Percentiles rank a stretch among this genome's conserved stretches.
Evolutionary conservation across 78 protist genomes (phyloP).

Genomic region (Chrysochromulina parva): DNA sequence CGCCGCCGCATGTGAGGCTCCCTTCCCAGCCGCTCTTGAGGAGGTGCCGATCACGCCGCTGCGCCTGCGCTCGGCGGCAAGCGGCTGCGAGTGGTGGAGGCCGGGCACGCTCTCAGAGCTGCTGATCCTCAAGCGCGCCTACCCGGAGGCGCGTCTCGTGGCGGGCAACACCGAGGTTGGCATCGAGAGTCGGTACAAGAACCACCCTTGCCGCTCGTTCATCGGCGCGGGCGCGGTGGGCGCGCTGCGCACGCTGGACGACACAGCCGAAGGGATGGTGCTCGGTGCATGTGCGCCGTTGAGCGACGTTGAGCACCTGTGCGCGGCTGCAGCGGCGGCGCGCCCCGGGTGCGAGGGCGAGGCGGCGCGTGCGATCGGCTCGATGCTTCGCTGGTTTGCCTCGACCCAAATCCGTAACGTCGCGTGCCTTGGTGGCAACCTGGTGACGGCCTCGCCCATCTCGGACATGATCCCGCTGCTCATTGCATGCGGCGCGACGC

Average conservation of each 20-base stretch:
- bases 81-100: too few species aligned
- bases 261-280: conserved; percentile 51
- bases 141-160: conserved; percentile 68
- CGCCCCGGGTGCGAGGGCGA: not conserved
- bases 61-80: not conserved
- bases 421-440: conserved; percentile 83
- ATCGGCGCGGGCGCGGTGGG: conserved; percentile 64
- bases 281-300: conserved; percentile 63
- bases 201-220: not conserved
- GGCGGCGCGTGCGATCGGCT: not conserved
- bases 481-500: conserved; percentile 57
- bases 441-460: conserved; percentile 85
- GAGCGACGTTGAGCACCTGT: conserved; percentile 32
- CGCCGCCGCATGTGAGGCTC: not conserved
- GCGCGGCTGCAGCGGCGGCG: not conserved
- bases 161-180: conserved; percentile 76
- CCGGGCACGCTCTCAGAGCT: conserved; percentile 66
- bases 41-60: not conserved
- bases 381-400: conserved; percentile 80
- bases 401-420: conserved; percentile 82
- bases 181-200: not conserved
- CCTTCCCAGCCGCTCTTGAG: not conserved
- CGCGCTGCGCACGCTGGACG: conserved; percentile 56
- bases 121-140: conserved; percentile 30
- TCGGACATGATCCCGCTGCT: conserved; percentile 83